Evolutionary conservation across 306 rosid genomes (phyloP).

Genomic region (Pachyrhizus erosus): DNA sequence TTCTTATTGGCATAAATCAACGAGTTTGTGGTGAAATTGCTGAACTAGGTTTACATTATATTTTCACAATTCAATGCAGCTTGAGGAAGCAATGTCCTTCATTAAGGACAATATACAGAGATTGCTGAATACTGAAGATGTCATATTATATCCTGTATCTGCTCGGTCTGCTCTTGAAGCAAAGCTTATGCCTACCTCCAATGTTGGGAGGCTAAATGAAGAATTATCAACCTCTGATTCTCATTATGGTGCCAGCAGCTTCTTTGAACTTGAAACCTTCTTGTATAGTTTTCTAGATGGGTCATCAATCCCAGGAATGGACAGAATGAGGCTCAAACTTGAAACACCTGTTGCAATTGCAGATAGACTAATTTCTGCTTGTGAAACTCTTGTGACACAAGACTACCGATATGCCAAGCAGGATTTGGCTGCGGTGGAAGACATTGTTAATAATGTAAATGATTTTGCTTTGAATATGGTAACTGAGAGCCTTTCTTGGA

Average conservation of each 20-base stretch:
- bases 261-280: slow-evolving; percentile 75
- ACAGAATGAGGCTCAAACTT: slow-evolving; percentile 92
- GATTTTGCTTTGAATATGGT: slow-evolving; percentile 73
- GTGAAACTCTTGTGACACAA: slow-evolving; percentile 75
- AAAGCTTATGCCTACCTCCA: slow-evolving; percentile 65
- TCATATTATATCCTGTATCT: slow-evolving; percentile 84
- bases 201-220: slow-evolving; percentile 48
- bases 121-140: slow-evolving; percentile 75
- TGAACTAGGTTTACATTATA: slow-evolving; percentile 18
- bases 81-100: slow-evolving; percentile 85
- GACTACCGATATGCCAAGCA: slow-evolving; percentile 75
- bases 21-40: slow-evolving; percentile 25
- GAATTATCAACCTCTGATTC: slow-evolving; percentile 56
- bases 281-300: slow-evolving; percentile 88
- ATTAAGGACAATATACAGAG: slow-evolving; percentile 78
- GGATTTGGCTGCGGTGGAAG: slow-evolving; percentile 73
- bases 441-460: slow-evolving; percentile 60
- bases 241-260: slow-evolving; percentile 62
- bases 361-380: slow-evolving; percentile 74
- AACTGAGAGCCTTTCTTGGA: slow-evolving; percentile 83
- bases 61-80: slow-evolving; percentile 66
- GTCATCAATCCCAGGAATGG: slow-evolving; percentile 84
- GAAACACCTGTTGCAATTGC: slow-evolving; percentile 92
- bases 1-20: slow-evolving; percentile 28
- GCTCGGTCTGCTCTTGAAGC: slow-evolving; percentile 92